These are phyloP conservation scores for Fusarium sp. DNA, from an alignment of 2,329 filamentous ascomycete species.

Conservation along the genomic window DNA sequence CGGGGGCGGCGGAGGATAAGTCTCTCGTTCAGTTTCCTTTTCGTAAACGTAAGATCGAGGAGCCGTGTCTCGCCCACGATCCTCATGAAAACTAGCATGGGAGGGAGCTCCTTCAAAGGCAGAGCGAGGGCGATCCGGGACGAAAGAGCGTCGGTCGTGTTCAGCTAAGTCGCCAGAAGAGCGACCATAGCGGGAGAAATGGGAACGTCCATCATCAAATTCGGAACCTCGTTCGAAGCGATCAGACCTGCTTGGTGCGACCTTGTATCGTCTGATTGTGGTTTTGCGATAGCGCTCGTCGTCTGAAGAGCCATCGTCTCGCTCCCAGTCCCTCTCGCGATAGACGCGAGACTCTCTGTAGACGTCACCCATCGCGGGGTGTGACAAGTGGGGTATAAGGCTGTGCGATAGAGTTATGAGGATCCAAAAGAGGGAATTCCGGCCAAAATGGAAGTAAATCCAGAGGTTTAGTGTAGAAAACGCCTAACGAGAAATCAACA, in stretches of 20 bases:
- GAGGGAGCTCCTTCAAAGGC: slow-evolving; percentile 56
- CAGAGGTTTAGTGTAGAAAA: slow-evolving; percentile 24
- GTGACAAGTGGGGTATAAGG: slow-evolving; percentile 29
- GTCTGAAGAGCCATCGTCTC: slow-evolving; percentile 51
- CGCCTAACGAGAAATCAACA: slow-evolving; percentile 31
- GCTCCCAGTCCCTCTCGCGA: slow-evolving; percentile 48
- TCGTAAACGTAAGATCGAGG: slow-evolving; percentile 38
- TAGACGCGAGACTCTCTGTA: slow-evolving; percentile 49
- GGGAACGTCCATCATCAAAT: slow-evolving; percentile 59
- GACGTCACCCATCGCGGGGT: slow-evolving; percentile 50
- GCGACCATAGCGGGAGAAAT: slow-evolving; percentile 54
- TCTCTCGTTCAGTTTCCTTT: slow-evolving; percentile 40
- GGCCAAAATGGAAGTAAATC: background rate
- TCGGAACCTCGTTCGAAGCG: slow-evolving; percentile 55
- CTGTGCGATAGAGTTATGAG: slow-evolving; percentile 18
- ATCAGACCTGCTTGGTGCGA: slow-evolving; percentile 55
- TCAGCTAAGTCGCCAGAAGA: slow-evolving; percentile 55
- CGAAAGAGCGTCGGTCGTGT: slow-evolving; percentile 56
- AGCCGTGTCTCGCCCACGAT: slow-evolving; percentile 51
- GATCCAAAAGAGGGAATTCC: slow-evolving; percentile 4
- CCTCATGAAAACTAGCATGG: slow-evolving; percentile 58
- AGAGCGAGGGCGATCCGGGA: slow-evolving; percentile 63
- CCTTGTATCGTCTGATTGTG: slow-evolving; percentile 65
- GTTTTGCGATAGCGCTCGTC: slow-evolving; percentile 59
- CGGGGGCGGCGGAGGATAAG: slow-evolving; percentile 36